Conservation (phyloP, 2,329 filamentous ascomycete species). For the Paracorniculantispora psalliotae region DNA sequence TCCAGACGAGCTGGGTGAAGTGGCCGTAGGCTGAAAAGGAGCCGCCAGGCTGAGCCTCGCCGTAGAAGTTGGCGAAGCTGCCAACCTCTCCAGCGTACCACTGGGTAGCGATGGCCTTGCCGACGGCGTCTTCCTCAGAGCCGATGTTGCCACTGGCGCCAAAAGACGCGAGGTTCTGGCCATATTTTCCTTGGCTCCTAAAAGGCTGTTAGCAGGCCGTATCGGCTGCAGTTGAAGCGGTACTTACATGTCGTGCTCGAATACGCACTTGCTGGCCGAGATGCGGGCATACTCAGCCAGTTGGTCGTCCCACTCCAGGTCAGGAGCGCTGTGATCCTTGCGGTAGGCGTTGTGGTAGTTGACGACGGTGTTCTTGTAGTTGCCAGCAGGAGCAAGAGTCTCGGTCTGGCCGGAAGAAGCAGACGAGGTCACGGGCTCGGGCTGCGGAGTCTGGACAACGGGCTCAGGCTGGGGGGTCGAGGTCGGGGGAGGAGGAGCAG, state of each 20-base stretch:
- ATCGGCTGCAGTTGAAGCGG: background rate
- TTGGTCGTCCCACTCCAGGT: conserved; percentile 59
- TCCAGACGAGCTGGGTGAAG: conserved; percentile 41
- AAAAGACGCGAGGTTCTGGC: conserved; percentile 84
- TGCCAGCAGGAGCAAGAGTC: conserved; percentile 12
- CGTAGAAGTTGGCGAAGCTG: conserved; percentile 53
- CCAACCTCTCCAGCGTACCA: conserved; percentile 89
- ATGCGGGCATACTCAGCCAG: conserved; percentile 60
- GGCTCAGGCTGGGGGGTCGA: too few species aligned
- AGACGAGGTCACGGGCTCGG: conserved; percentile 14
- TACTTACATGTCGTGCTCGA: conserved; percentile 71
- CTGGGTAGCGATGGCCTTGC: conserved; percentile 67
- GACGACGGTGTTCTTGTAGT: conserved; percentile 42
- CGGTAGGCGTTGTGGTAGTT: conserved; percentile 85
- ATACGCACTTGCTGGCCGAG: conserved; percentile 63
- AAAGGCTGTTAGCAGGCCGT: conserved; percentile 27
- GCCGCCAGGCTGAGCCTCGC: conserved; percentile 50
- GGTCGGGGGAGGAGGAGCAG: background rate
- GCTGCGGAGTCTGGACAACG: conserved; percentile 8
- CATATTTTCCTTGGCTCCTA: conserved; percentile 61
- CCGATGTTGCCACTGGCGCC: conserved; percentile 36
- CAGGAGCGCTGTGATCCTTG: conserved; percentile 67
- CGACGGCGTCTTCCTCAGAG: conserved; percentile 44
- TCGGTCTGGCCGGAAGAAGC: conserved; percentile 5
- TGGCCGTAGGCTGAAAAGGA: conserved; percentile 61